Base-by-base conservation (phyloP, 2,329 filamentous ascomycete genomes). In the Tricladium varicosporioides region DNA sequence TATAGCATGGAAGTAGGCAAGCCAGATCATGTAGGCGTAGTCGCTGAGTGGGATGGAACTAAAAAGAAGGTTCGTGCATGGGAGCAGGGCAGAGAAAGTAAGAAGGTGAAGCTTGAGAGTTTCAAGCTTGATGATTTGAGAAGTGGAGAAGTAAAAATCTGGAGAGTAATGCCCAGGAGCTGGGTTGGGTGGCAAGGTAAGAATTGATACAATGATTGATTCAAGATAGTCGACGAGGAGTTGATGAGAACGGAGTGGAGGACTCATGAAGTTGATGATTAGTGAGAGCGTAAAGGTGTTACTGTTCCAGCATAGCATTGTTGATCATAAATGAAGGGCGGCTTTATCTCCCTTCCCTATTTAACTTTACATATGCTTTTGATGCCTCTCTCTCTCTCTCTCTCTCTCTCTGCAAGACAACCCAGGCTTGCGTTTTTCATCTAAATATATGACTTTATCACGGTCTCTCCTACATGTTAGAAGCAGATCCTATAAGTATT, bases 1-100 rank as follows among this genome's bases (percentile, higher is more conserved):
- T 99, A 99, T 73, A 87, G 81, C 49, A 78, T 85, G 52, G 94
- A 99, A 65, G 90, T 97, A 1, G 92, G 92, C 63, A 94, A 91
- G 71, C 84, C 84, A 3, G 91, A 83, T 9, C 94, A 99, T 68
- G 93, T 97, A 0, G 94, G 84, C 1, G 78, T 99, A 2, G 93
- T 99, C 3, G 84, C 91, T 9, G 94, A 99, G 72, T 99, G 94
- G 94, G 94, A 99, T 72, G 94, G 94, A 2, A 96, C 91, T 43
- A 96, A 97, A 83, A 96, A 96, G 81, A 97, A 97, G 80, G 88
- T 99, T 22, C 79, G 92, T 27, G 92, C 88, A 1, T 97, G 91
- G 90, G 94, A 97, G 73, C 94, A 99, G 71, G 93, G 93, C 0
- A 80, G 93, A 13, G 93, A 97, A 77, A 92, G 86, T 72, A 93